phyloP scores from a whole-genome alignment of 192 early-diverging fungal genomes.

The Umbelopsis vinacea region DNA sequence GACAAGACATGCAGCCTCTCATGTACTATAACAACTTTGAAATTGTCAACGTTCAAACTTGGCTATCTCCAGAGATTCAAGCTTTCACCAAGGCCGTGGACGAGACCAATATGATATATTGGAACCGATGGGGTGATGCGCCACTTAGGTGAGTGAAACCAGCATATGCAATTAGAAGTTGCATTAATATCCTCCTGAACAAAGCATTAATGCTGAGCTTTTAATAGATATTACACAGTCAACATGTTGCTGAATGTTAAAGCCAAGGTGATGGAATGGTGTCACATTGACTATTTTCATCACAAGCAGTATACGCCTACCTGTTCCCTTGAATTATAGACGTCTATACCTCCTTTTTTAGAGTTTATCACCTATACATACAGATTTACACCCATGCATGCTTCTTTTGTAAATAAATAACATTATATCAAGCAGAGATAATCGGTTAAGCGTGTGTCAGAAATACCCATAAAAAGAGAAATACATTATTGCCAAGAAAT shows the following conservation, averaged over 20 bases:
- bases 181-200: not conserved
- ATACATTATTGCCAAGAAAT: no score
- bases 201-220: not conserved
- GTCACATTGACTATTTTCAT: constrained; percentile 12
- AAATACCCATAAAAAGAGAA: no score
- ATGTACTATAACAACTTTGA: constrained; percentile 19
- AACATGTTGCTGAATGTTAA: not conserved
- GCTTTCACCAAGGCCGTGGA: constrained; percentile 1
- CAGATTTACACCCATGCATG: not conserved
- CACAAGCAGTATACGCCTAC: constrained; percentile 11
- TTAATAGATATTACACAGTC: constrained; percentile 15
- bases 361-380: no score
- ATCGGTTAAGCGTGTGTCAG: no score
- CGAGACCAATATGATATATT: constrained; percentile 19
- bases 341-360: not conserved
- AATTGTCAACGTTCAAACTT: constrained; percentile 18
- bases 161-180: not conserved
- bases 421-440: no score
- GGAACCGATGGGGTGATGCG: constrained; percentile 16
- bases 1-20: constrained; percentile 1
- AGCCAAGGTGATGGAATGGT: constrained; percentile 18
- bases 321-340: not conserved
- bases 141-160: not conserved
- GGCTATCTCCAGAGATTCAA: constrained; percentile 5
- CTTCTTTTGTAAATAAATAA: not conserved